Evolutionary conservation across 2,329 filamentous ascomycete species (phyloP), one percentile per base, ranked within the genome.

Genomic region (Emmonsiellopsis sp.): DNA sequence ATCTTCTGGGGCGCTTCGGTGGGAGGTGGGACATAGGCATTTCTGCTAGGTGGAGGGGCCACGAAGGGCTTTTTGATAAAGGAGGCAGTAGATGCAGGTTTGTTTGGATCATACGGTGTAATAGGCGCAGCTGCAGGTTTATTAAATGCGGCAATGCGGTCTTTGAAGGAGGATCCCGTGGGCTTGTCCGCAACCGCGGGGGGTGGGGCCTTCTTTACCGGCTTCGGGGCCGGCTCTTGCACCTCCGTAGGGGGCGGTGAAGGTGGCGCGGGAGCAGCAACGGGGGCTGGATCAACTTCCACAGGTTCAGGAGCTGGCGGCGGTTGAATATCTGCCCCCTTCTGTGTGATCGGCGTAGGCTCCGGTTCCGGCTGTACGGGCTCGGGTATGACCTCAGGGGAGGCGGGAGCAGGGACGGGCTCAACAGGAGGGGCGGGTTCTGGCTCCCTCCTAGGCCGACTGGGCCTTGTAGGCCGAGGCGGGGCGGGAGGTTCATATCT

Each of bases 31-130:
- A 98, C 80, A 64, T 89, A 98, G 26, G 92, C 87, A 73, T 96
- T 86, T 61, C 89, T 86, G 69, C 90, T 95, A 0, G 93, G 93
- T 15, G 93, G 93, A 50, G 93, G 90, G 3, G 93, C 89, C 54
- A 98, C 91, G 64, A 96, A 98, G 0, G 92, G 90, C 72, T 97
- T 97, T 78, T 92, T 96, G 71, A 98, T 84, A 65, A 97, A 97
- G 51, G 79, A 79, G 58, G 79, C 78, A 47, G 79, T 78, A 32
- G 79, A 74, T 9, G 73, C 67, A 54, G 78, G 71, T 2, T 82
- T 82, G 55, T 79, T 78, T 16, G 90, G 89, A 67, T 95, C 95
- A 73, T 94, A 92, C 1, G 93, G 93, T n/a, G 89, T 82, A 56
- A 93, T 77, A 7, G 93, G 93, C 2, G 90, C 83, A 5, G 90